Evolutionary conservation across 139 green algal species (phyloP).

Genomic region (Micractinium sp.): DNA sequence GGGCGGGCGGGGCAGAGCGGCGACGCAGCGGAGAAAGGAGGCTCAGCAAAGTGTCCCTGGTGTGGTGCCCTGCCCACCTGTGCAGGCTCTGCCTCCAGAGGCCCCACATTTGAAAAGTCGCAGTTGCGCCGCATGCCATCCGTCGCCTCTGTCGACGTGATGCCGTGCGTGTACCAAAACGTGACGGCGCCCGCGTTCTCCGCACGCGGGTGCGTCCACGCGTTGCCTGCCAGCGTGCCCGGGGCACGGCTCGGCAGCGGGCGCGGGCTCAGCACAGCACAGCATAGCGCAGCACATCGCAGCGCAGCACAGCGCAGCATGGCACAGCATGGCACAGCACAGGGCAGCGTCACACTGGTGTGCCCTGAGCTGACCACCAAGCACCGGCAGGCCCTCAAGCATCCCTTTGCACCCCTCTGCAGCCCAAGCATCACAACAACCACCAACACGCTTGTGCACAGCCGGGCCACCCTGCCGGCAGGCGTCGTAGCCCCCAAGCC

Average conservation of each 20-base stretch:
- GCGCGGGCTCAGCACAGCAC: neutral
- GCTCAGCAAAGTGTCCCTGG: neutral
- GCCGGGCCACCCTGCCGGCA: no score
- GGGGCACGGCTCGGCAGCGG: neutral
- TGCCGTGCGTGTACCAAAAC: slow-evolving; percentile 79
- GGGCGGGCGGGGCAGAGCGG: neutral
- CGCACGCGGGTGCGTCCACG: slow-evolving; percentile 78
- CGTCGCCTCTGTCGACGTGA: slow-evolving; percentile 59
- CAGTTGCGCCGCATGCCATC: slow-evolving; percentile 50
- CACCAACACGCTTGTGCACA: no score
- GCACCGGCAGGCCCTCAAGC: neutral
- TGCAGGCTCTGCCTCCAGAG: neutral
- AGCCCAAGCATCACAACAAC: no score
- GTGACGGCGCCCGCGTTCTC: slow-evolving; percentile 81
- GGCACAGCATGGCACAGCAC: no score
- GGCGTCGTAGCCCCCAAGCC: no score
- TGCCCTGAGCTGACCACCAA: neutral
- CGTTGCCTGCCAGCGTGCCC: slow-evolving; percentile 65
- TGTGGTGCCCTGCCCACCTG: neutral
- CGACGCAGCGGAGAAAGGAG: neutral
- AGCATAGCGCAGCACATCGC: neutral
- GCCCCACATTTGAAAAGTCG: slow-evolving; percentile 66
- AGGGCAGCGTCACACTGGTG: neutral
- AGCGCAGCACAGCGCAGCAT: neutral
- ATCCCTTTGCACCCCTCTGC: neutral